These are phyloP conservation scores for Trametes sanguinea DNA, from an alignment of 768 basidiomycete genomes.

Conservation along the genomic window DNA sequence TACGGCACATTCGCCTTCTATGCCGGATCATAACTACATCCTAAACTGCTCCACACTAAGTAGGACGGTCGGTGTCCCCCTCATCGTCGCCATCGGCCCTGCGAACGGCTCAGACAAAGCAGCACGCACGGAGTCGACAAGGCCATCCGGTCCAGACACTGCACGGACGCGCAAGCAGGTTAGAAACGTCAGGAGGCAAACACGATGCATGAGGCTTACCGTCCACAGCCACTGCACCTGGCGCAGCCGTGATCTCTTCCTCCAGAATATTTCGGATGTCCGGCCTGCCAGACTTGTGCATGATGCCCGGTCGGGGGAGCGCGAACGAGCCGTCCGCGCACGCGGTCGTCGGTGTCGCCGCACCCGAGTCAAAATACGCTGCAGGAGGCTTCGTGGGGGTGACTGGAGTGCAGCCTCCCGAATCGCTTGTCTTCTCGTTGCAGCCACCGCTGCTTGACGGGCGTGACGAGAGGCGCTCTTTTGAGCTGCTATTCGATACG, in stretches of 20 bases:
- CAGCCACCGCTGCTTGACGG: neutral
- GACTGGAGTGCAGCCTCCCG: neutral
- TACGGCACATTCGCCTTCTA: too few relatives aligned
- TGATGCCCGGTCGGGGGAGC: constrained; percentile 9
- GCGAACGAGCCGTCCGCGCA: constrained; percentile 15
- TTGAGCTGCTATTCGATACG: neutral
- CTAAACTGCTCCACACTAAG: constrained; percentile 23
- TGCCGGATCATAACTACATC: constrained; percentile 1
- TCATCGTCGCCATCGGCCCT: constrained; percentile 18
- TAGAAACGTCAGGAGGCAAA: too few relatives aligned
- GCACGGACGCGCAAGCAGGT: neutral
- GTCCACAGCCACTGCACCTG: constrained; percentile 36
- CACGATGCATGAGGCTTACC: constrained; percentile 22
- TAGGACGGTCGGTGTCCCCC: constrained; percentile 19
- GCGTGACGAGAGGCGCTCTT: neutral
- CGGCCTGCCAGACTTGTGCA: constrained; percentile 28
- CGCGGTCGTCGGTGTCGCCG: constrained; percentile 7
- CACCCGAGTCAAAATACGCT: constrained; percentile 3
- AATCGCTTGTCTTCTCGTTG: neutral
- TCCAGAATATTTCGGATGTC: constrained; percentile 30
- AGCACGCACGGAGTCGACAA: constrained; percentile 24
- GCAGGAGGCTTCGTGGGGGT: neutral
- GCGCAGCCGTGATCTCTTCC: constrained; percentile 26
- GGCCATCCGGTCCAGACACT: constrained; percentile 30
- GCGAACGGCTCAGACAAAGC: constrained; percentile 21